Base-by-base conservation (phyloP, 805 yeast genomes). In the Blastobotrys robertii region DNA sequence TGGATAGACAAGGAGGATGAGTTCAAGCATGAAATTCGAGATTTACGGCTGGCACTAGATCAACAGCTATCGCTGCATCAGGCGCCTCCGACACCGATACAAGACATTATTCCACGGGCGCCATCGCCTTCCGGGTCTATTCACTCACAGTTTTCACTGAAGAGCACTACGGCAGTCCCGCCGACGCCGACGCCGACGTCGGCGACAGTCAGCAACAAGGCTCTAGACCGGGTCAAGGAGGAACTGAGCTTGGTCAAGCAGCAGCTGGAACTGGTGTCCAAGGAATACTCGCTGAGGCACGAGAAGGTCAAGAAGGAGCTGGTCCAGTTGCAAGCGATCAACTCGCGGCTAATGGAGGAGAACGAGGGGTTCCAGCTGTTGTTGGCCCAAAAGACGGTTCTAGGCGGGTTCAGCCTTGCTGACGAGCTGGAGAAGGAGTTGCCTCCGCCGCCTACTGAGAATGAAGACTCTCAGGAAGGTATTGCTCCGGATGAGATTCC, bases 321-420 rank as follows among this genome's bases (percentile, higher is more conserved):
- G 39, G 48, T 45, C 15, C 47, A 50, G 32, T 34, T 50, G n/a
- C 44, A 49, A 30, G 47, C 41, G 16, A 34, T 54, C 39, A 55
- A 55, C 39, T 29, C 22, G 11, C 49, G 63, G 3, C 53, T 62
- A 7, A 48, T 46, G 41, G 62, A 60, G 39, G 65, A 60, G 44
- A 63, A 60, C 46, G 64, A 62, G 40, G 47, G 49, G 30, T 55
- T 60, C 45, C 65, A 60, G 47, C 39, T 55, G 39, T 47, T 63
- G 30, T 45, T 63, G 8, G 57, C 62, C 11, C 64, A 59, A 39
- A 59, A 52, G 40, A 57, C 63, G 6, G 53, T 63, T 15, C 35
- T 43, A 41, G 55, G 53, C 19, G 57, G 52, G 12, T 38, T 41
- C 30, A 43, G 49, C 11, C 46, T 54, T 9, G 55, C 49, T 16